phyloP scores from a whole-genome alignment of 352 stramenopile species.

The Globisporangium apiculatum region DNA sequence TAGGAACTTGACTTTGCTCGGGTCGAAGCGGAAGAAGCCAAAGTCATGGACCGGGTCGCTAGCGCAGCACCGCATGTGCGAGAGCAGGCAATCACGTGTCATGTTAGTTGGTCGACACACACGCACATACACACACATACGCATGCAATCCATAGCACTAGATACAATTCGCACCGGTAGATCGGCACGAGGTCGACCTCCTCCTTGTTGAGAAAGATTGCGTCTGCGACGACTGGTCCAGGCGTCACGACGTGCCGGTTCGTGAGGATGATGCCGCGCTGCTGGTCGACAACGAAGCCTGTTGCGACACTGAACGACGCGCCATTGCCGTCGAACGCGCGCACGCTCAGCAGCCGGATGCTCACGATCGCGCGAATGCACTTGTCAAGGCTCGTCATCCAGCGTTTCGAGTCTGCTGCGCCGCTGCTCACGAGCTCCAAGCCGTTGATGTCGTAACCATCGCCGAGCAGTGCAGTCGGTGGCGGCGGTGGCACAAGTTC shows the following conservation, averaged over 20 bases:
- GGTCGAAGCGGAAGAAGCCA: constrained; percentile 88
- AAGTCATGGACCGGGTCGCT: constrained; percentile 92
- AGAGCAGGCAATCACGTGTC: too few species aligned
- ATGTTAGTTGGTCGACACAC: too few species aligned
- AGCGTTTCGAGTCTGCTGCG: constrained; percentile 54
- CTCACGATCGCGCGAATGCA: constrained; percentile 80
- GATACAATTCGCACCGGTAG: constrained; percentile 39
- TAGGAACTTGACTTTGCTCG: constrained; percentile 83
- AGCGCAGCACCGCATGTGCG: background rate
- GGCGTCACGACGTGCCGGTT: constrained; percentile 91
- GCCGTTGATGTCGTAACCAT: constrained; percentile 15
- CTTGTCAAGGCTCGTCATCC: constrained; percentile 59
- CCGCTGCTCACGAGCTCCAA: constrained; percentile 5
- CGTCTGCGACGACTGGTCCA: constrained; percentile 82
- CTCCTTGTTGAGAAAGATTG: constrained; percentile 93
- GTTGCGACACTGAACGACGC: constrained; percentile 85
- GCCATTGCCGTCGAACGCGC: constrained; percentile 84
- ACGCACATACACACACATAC: background rate
- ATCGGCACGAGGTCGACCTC: constrained; percentile 87
- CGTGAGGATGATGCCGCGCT: constrained; percentile 85
- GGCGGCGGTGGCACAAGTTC: background rate
- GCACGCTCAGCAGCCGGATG: constrained; percentile 81
- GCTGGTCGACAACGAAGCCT: constrained; percentile 89
- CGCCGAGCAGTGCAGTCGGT: background rate
- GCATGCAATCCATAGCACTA: background rate